These are phyloP conservation scores for Colletotrichum chrysophilum DNA, from an alignment of 2,329 filamentous ascomycete genomes.

Conservation along the genomic window DNA sequence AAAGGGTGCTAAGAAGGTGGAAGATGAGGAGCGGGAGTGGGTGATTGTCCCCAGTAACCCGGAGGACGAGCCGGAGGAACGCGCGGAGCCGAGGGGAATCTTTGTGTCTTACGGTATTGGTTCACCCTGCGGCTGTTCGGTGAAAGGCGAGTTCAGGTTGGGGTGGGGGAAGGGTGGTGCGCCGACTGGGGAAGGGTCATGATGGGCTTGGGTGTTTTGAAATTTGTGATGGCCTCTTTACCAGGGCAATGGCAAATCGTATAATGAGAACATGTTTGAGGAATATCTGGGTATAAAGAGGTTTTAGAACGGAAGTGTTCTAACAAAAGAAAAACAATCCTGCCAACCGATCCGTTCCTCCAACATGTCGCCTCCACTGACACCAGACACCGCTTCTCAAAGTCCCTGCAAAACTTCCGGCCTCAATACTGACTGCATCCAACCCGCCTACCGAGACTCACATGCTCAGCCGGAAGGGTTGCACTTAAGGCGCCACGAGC, in stretches of 20 bases:
- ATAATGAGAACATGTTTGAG: neutral
- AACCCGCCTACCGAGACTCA: accelerated
- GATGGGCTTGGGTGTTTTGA: neutral
- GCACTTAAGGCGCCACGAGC: neutral
- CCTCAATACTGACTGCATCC: accelerated
- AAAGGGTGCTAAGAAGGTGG: neutral
- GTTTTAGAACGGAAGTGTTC: neutral
- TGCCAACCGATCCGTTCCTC: neutral
- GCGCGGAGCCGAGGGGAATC: neutral
- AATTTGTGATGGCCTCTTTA: neutral
- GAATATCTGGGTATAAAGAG: neutral
- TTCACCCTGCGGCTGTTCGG: neutral
- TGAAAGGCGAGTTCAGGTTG: neutral
- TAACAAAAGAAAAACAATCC: neutral
- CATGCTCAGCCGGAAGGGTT: neutral
- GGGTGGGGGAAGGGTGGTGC: neutral
- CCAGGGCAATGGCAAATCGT: neutral
- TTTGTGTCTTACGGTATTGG: neutral
- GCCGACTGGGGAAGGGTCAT: neutral
- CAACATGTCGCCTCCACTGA: too few species aligned
- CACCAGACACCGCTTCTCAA: too few species aligned
- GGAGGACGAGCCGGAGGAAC: neutral
- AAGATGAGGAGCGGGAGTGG: neutral
- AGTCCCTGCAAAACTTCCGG: too few species aligned
- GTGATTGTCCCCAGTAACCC: neutral